Conservation (phyloP, 2,329 filamentous ascomycete genomes). For the Cytospora paraplurivora region DNA sequence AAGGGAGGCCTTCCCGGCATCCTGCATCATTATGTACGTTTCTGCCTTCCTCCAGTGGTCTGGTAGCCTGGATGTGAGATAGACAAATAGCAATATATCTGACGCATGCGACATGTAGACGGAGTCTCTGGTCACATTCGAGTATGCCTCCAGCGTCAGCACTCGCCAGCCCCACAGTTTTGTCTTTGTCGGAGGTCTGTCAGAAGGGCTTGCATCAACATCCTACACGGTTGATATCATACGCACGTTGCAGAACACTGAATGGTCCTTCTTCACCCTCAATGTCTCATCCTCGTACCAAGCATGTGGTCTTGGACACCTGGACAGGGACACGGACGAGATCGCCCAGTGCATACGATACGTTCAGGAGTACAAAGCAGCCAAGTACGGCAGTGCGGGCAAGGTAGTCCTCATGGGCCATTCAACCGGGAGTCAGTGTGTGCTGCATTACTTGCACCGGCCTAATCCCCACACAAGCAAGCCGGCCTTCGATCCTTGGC, state of each 20-base stretch:
- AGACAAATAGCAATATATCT: not conserved
- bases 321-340: slow-evolving; percentile 42
- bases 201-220: slow-evolving; percentile 53
- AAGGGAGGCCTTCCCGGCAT: slow-evolving; percentile 38
- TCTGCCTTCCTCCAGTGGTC: not conserved
- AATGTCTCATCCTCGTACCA: slow-evolving; percentile 45
- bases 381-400: slow-evolving; percentile 37
- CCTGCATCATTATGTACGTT: slow-evolving; percentile 39
- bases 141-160: slow-evolving; percentile 38
- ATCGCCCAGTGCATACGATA: slow-evolving; percentile 38
- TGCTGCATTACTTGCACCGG: slow-evolving; percentile 60
- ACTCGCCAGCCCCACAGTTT: slow-evolving; percentile 46
- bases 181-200: slow-evolving; percentile 55
- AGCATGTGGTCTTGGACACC: slow-evolving; percentile 41
- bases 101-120: slow-evolving; percentile 34
- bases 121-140: slow-evolving; percentile 42
- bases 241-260: slow-evolving; percentile 39
- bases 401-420: slow-evolving; percentile 69
- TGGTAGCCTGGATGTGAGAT: not conserved
- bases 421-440: slow-evolving; percentile 67
- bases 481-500: slow-evolving; percentile 33
- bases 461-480: slow-evolving; percentile 41
- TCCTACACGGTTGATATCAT: slow-evolving; percentile 50
- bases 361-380: slow-evolving; percentile 39
- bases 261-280: slow-evolving; percentile 42